Evolutionary conservation across 352 stramenopile genomes (phyloP).

Genomic region (Globisporangium abappressorium): DNA sequence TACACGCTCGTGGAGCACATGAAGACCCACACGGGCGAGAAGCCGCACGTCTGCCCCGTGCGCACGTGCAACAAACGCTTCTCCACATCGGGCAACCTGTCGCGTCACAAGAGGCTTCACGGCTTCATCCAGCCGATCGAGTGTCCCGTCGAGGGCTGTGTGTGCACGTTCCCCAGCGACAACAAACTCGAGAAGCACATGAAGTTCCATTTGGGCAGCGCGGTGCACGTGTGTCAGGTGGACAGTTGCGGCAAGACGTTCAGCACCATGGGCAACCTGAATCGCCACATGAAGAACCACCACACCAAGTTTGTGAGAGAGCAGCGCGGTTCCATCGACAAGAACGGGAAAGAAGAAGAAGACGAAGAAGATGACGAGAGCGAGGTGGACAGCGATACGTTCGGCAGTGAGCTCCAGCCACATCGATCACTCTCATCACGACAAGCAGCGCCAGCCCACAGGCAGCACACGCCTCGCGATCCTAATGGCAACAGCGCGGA

Average conservation of each 20-base stretch:
- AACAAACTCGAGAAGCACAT: slow-evolving; percentile 52
- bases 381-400: background rate
- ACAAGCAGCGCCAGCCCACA: background rate
- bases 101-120: slow-evolving; percentile 52
- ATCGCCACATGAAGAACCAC: slow-evolving; percentile 28
- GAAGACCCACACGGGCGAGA: slow-evolving; percentile 61
- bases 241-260: slow-evolving; percentile 53
- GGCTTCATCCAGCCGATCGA: slow-evolving; percentile 35
- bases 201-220: slow-evolving; percentile 41
- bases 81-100: slow-evolving; percentile 50
- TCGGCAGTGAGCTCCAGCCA: background rate
- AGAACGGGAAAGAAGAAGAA: background rate
- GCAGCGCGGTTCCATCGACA: background rate
- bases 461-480: background rate
- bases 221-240: slow-evolving; percentile 15
- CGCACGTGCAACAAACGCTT: slow-evolving; percentile 46
- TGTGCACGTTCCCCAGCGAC: slow-evolving; percentile 37
- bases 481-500: background rate
- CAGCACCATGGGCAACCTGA: slow-evolving; percentile 55
- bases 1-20: slow-evolving; percentile 55
- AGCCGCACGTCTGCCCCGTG: slow-evolving; percentile 46
- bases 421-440: background rate
- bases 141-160: slow-evolving; percentile 32
- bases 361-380: background rate
- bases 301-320: background rate